These are phyloP conservation scores for Ophiostoma sp. DNA, from an alignment of 2,329 filamentous ascomycete species.

Conservation along the genomic window DNA sequence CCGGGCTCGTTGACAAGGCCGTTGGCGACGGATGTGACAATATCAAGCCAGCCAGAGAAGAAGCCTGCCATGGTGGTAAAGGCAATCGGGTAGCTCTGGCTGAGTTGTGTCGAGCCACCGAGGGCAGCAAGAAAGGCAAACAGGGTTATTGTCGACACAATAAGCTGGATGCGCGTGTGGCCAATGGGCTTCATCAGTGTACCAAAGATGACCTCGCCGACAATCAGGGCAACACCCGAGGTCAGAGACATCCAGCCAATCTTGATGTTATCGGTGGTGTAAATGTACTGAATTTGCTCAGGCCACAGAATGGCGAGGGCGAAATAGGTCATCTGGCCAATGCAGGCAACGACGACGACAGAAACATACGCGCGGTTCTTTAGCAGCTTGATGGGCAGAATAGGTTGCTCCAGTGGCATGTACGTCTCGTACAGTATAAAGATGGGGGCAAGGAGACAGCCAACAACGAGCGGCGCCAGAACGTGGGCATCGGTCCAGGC, in stretches of 20 bases:
- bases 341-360: slow-evolving; percentile 33
- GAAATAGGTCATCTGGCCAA: slow-evolving; percentile 39
- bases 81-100: slow-evolving; percentile 18
- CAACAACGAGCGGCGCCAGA: slow-evolving; percentile 33
- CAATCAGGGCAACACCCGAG: slow-evolving; percentile 13
- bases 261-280: slow-evolving; percentile 22
- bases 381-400: background rate
- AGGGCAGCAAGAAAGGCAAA: slow-evolving; percentile 22
- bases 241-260: slow-evolving; percentile 22
- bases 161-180: slow-evolving; percentile 21
- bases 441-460: slow-evolving; percentile 28
- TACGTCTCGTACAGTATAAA: background rate
- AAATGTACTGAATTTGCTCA: slow-evolving; percentile 34
- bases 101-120: slow-evolving; percentile 21
- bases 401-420: background rate
- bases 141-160: slow-evolving; percentile 16
- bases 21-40: slow-evolving; percentile 22
- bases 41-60: slow-evolving; percentile 25
- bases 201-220: slow-evolving; percentile 21
- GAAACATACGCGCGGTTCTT: slow-evolving; percentile 27
- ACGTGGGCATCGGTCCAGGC: slow-evolving; percentile 39
- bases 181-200: slow-evolving; percentile 18
- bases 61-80: slow-evolving; percentile 25
- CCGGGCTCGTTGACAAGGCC: slow-evolving; percentile 24
- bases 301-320: slow-evolving; percentile 39